These are phyloP conservation scores for Gastroboletus turbinatus DNA, from an alignment of 1,284 basidiomycete species.

Conservation along the genomic window DNA sequence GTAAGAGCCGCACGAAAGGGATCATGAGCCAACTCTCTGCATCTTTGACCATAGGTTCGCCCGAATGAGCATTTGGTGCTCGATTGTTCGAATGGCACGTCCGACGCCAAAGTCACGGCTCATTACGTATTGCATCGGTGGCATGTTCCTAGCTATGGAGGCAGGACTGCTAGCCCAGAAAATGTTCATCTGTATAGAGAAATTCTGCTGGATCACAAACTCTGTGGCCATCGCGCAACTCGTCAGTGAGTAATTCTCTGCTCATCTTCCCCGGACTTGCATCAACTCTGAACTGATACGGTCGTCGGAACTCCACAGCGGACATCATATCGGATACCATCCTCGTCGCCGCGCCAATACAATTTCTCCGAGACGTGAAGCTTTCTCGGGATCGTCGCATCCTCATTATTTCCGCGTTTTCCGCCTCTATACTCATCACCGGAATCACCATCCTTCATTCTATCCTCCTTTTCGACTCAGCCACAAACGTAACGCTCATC, in stretches of 20 bases:
- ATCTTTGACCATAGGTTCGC: slow-evolving; percentile 17
- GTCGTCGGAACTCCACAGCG: slow-evolving; percentile 8
- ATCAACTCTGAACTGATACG: neutral
- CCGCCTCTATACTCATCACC: slow-evolving; percentile 26
- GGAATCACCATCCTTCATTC: slow-evolving; percentile 28
- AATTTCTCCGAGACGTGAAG: slow-evolving; percentile 16
- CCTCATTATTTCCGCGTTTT: slow-evolving; percentile 24
- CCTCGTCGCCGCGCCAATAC: slow-evolving; percentile 19
- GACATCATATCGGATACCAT: slow-evolving; percentile 22
- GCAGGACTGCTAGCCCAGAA: slow-evolving; percentile 23
- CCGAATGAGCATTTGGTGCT: slow-evolving; percentile 29
- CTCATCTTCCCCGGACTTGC: neutral
- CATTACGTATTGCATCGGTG: slow-evolving; percentile 18
- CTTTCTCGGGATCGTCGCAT: slow-evolving; percentile 16
- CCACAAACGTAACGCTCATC: slow-evolving; percentile 7
- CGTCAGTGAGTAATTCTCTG: slow-evolving; percentile 16
- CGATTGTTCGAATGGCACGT: slow-evolving; percentile 22
- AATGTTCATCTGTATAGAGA: slow-evolving; percentile 11
- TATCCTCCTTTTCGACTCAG: slow-evolving; percentile 15
- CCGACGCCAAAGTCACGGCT: slow-evolving; percentile 12
- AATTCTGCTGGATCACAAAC: neutral
- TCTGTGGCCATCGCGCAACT: slow-evolving; percentile 23
- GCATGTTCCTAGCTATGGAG: slow-evolving; percentile 17
- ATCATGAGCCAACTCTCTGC: neutral
- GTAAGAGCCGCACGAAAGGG: slow-evolving; percentile 8